phyloP scores from a whole-genome alignment of 495 filamentous ascomycete species.

The Cercophora sp. region DNA sequence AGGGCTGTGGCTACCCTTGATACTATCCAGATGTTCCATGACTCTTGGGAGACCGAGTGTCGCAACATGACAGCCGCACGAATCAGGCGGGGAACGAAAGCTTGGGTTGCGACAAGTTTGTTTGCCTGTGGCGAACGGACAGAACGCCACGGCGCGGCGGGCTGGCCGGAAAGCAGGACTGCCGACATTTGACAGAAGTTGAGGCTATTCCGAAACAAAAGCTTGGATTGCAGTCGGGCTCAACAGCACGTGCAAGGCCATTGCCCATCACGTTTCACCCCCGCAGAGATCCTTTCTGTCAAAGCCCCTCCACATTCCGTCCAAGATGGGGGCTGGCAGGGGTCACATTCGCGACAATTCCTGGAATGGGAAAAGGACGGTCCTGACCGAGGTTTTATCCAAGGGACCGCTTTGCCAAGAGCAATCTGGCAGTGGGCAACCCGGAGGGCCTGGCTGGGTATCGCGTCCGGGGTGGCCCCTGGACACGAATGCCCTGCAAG shows the following conservation, averaged over 20 bases:
- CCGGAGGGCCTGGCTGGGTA: neutral
- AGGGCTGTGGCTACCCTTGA: too few species aligned
- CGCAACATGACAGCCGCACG: too few species aligned
- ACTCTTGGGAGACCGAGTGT: too few species aligned
- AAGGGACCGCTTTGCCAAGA: neutral
- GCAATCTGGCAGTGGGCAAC: constrained; percentile 4
- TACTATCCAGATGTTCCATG: too few species aligned
- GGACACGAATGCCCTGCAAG: neutral
- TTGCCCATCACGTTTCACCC: neutral
- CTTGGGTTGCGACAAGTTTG: too few species aligned
- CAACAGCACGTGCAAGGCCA: too few species aligned
- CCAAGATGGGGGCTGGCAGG: neutral
- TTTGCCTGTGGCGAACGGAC: too few species aligned
- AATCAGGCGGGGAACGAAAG: too few species aligned
- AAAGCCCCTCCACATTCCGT: constrained; percentile 4
- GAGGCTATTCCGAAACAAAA: constrained; percentile 12
- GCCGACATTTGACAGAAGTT: too few species aligned
- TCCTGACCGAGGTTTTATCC: neutral
- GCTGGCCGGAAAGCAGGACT: neutral
- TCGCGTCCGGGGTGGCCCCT: neutral
- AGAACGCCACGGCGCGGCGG: too few species aligned
- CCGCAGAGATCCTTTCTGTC: neutral
- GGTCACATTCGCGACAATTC: constrained; percentile 13
- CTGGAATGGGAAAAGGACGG: constrained; percentile 10
- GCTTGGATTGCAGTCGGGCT: neutral